Base-by-base conservation (phyloP, 495 filamentous ascomycete species). In the Penicillium angulare region DNA sequence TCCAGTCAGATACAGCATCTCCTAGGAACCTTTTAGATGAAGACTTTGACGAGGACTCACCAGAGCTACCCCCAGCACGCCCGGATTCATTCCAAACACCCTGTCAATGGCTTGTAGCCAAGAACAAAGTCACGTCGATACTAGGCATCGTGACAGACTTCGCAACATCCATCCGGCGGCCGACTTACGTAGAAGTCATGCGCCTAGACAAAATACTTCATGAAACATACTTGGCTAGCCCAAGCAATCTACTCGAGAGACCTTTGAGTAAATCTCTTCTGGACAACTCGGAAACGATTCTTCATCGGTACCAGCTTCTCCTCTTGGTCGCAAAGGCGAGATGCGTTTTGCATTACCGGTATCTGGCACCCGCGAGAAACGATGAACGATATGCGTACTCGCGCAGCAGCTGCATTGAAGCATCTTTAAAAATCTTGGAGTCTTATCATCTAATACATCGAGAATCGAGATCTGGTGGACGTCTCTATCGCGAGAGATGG, bases 111-210 rank as follows among this genome's bases (percentile, higher is more conserved):
- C 57, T 67, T 1, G 69, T 76, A 16, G 63, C 67, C 2, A 75
- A 77, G 43, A 59, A 57, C 13, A 60, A 67, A 23, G 44, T 79
- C 15, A 60, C 63, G 8, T 52, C 59, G 1, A 55, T 75, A n/a
- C 72, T 76, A 41, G 76, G 67, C 8, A 61, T 73, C 36, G 69
- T 75, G 17, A 63, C 69, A 10, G 78, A 82, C 17, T 55, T 72
- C 9, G 67, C 61, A 3, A 67, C 70, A 10, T 62, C 65, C 4
- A 60, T 72, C 6, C 52, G 56, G 2, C 52, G 61, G 15, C 65
- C 73, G 3, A 40, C 47, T 0, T 64, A 72, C 42, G 63, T 65
- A n/a, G 60, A 64, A 16, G 66, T 74, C 7, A 60, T 74, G 50
- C 49, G 60, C 3, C 55, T 78, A 7, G 74, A 79, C 39, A 59